Conservation (phyloP, 1,284 basidiomycete species). For the Dichomitus squalens region DNA sequence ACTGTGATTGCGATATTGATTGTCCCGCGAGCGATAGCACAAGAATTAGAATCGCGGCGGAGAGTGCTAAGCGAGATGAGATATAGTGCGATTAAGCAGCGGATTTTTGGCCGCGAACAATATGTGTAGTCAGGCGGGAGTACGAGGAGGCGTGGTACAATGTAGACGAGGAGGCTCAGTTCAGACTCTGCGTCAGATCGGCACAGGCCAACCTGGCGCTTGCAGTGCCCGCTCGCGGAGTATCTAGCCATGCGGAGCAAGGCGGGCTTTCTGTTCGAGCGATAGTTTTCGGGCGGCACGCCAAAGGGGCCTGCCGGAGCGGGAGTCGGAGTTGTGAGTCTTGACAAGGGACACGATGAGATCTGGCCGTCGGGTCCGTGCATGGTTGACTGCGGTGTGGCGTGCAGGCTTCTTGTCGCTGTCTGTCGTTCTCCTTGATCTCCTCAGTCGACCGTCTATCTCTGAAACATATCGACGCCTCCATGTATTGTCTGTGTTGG, state of each 20-base stretch:
- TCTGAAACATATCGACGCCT: slow-evolving; percentile 13
- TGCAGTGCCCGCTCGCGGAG: slow-evolving; percentile 14
- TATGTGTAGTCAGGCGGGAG: neutral
- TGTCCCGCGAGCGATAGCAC: neutral
- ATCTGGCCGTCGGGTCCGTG: neutral
- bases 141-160: neutral
- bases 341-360: no score
- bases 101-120: neutral
- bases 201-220: no score
- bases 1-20: neutral
- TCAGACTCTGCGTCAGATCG: neutral
- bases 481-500: slow-evolving; percentile 15
- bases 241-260: slow-evolving; percentile 8
- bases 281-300: slow-evolving; percentile 8
- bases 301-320: no score
- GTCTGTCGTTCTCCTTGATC: neutral
- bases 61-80: neutral
- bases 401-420: neutral
- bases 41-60: neutral
- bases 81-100: neutral
- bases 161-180: neutral
- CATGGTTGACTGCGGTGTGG: neutral
- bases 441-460: neutral
- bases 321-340: neutral
- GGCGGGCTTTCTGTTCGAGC: slow-evolving; percentile 4